Evolutionary conservation across 495 filamentous ascomycete genomes (phyloP).

Genomic region (Haplographium delicatum): DNA sequence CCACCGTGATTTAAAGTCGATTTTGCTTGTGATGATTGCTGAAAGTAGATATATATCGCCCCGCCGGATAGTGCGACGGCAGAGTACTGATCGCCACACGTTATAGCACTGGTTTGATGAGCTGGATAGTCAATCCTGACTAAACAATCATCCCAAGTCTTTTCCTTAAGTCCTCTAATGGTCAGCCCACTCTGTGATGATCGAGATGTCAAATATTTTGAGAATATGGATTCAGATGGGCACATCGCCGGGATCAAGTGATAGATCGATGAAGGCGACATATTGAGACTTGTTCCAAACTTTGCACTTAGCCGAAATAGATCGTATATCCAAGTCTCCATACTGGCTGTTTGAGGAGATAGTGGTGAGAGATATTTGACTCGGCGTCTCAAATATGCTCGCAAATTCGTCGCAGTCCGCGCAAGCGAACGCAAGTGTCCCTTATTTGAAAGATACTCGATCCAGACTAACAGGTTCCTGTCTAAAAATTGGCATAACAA

Average conservation of each 20-base stretch:
- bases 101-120: not conserved
- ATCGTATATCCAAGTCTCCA: slow-evolving; percentile 34
- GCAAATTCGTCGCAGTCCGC: slow-evolving; percentile 3
- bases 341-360: not conserved
- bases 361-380: slow-evolving; percentile 3
- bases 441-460: not conserved
- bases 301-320: slow-evolving; percentile 35
- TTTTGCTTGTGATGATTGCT: too few species aligned
- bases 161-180: slow-evolving; percentile 13
- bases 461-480: slow-evolving; percentile 6
- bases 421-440: not conserved
- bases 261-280: slow-evolving; percentile 32
- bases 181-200: slow-evolving; percentile 6
- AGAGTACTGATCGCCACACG: not conserved
- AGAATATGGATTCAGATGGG: slow-evolving; percentile 25
- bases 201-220: slow-evolving; percentile 20
- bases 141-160: slow-evolving; percentile 28
- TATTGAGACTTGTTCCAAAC: slow-evolving; percentile 28
- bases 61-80: too few species aligned
- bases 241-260: slow-evolving; percentile 34
- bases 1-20: too few species aligned
- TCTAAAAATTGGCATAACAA: not conserved
- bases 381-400: not conserved
- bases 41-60: too few species aligned
- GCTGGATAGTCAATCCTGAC: not conserved